Conservation (phyloP, 139 green algal genomes). For the Tetradesmus obliquus region DNA sequence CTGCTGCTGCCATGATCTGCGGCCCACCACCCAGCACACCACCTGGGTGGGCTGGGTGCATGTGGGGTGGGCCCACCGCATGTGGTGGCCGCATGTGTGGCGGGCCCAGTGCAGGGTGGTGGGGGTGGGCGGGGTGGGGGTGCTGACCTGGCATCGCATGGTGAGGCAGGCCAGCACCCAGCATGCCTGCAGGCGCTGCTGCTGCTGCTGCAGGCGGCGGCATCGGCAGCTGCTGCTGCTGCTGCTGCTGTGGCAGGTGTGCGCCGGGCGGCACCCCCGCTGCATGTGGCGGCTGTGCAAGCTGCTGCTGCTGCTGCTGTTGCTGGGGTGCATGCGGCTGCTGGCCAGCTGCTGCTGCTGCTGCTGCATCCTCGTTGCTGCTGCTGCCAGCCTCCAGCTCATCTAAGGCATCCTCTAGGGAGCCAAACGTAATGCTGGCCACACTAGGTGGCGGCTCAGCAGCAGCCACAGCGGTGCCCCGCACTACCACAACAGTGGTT, state of each 20-base stretch:
- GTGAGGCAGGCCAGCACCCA: background rate
- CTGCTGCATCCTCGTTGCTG: background rate
- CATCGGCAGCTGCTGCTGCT: background rate
- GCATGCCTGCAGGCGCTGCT: background rate
- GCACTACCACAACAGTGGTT: slow-evolving; percentile 11
- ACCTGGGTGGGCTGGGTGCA: background rate
- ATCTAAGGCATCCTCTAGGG: slow-evolving; percentile 20
- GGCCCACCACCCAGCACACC: background rate
- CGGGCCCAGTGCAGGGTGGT: background rate
- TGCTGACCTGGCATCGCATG: background rate
- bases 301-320: background rate
- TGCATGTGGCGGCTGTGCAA: background rate
- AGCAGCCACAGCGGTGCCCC: slow-evolving; percentile 12
- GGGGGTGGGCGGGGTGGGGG: background rate
- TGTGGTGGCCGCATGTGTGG: background rate
- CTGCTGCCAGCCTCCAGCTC: slow-evolving; percentile 15
- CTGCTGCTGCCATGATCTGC: background rate
- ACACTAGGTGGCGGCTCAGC: slow-evolving; percentile 9
- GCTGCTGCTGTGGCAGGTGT: slow-evolving; percentile 8
- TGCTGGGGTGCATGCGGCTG: background rate
- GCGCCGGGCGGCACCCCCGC: background rate
- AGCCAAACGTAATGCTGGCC: slow-evolving; percentile 29
- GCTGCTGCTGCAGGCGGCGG: background rate
- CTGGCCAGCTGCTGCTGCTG: background rate
- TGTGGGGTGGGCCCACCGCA: background rate